phyloP scores from a whole-genome alignment of 495 filamentous ascomycete genomes.

The Penicillium goetzii region DNA sequence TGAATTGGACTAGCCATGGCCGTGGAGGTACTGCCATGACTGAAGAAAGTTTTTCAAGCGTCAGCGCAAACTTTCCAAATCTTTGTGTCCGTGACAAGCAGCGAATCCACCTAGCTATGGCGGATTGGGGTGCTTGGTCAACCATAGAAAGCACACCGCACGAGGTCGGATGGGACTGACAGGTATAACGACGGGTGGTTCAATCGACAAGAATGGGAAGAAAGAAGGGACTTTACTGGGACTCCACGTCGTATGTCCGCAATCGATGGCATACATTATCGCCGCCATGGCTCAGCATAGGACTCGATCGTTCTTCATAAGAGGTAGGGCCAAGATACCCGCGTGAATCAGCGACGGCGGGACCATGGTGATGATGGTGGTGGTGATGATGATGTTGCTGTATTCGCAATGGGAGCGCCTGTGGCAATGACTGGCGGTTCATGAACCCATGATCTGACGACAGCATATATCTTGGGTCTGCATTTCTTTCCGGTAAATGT shows the following conservation, averaged over 20 bases:
- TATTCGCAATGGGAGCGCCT: conserved; percentile 27
- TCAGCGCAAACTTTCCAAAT: background rate
- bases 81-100: background rate
- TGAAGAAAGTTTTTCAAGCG: conserved; percentile 20
- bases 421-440: conserved; percentile 27
- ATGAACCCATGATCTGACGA: conserved; percentile 29
- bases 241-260: conserved; percentile 43
- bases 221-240: conserved; percentile 43
- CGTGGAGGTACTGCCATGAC: conserved; percentile 40
- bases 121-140: conserved; percentile 4
- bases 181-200: conserved; percentile 18
- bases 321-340: conserved; percentile 18
- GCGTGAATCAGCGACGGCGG: conserved; percentile 24
- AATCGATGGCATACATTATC: conserved; percentile 33
- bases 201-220: conserved; percentile 24
- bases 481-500: conserved; percentile 20
- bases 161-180: conserved; percentile 29
- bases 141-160: background rate
- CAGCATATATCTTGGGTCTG: conserved; percentile 34
- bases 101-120: background rate
- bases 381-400: conserved; percentile 7
- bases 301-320: conserved; percentile 34
- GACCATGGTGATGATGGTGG: conserved; percentile 10
- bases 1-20: conserved; percentile 41
- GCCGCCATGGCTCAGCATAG: conserved; percentile 27